Evolutionary conservation across 805 yeast genomes (phyloP).

Genomic region (Metschnikowia shivogae): DNA sequence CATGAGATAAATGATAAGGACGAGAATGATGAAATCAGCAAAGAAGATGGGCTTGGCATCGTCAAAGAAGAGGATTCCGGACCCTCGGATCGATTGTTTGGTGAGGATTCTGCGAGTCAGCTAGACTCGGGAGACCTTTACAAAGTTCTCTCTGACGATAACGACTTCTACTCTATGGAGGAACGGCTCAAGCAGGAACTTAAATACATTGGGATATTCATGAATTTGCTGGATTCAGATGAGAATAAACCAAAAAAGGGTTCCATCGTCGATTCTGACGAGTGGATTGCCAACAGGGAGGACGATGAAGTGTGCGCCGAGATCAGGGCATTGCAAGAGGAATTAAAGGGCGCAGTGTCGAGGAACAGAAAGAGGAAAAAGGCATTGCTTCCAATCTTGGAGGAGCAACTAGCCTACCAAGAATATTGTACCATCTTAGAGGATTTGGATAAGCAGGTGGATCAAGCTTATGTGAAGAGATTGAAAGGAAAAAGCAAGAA

Average conservation of each 20-base stretch:
- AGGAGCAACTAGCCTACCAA: slow-evolving; percentile 91
- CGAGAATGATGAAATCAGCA: slow-evolving; percentile 19
- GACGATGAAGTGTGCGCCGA: slow-evolving; percentile 94
- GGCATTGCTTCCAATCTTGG: slow-evolving; percentile 63
- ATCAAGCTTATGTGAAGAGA: slow-evolving; percentile 84
- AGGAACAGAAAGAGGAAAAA: slow-evolving; percentile 67
- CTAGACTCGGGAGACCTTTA: slow-evolving; percentile 30
- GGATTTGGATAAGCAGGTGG: slow-evolving; percentile 94
- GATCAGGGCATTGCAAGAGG: slow-evolving; percentile 65
- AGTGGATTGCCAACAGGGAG: slow-evolving; percentile 75
- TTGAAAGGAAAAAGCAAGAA: slow-evolving; percentile 68
- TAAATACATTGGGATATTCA: slow-evolving; percentile 83
- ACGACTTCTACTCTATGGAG: slow-evolving; percentile 79
- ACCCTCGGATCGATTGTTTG: slow-evolving; percentile 19
- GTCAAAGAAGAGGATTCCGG: slow-evolving; percentile 14
- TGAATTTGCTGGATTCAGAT: slow-evolving; percentile 46
- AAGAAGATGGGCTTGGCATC: slow-evolving; percentile 10
- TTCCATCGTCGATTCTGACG: slow-evolving; percentile 50
- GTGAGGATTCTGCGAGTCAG: slow-evolving; percentile 35
- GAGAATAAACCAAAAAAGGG: slow-evolving; percentile 19
- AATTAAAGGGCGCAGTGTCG: slow-evolving; percentile 55
- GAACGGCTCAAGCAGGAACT: slow-evolving; percentile 84
- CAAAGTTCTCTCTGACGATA: slow-evolving; percentile 41
- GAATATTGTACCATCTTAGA: slow-evolving; percentile 87
- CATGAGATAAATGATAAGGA: slow-evolving; percentile 21